These are phyloP conservation scores for Odontarrhena argentea DNA, from an alignment of 345 rosid genomes.

Conservation along the genomic window DNA sequence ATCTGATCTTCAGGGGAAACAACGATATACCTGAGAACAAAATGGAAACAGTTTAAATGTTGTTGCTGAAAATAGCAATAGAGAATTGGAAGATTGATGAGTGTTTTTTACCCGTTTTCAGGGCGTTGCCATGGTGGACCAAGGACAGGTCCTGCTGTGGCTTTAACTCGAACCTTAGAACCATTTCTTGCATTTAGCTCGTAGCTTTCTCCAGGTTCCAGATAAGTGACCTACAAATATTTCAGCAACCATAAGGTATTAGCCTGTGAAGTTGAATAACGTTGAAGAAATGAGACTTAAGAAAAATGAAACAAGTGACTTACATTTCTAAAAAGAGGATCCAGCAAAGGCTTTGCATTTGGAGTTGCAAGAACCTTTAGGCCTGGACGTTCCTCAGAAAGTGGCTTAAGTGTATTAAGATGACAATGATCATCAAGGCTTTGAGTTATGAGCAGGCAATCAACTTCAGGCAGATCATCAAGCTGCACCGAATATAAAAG, in stretches of 20 bases:
- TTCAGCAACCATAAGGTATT: background rate
- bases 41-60: background rate
- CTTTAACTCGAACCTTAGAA: conserved; percentile 60
- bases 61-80: background rate
- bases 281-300: background rate
- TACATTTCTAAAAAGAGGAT: conserved; percentile 75
- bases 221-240: conserved; percentile 62
- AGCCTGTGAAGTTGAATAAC: background rate
- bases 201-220: conserved; percentile 74
- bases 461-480: conserved; percentile 73
- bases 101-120: conserved; percentile 71
- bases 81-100: conserved; percentile 3
- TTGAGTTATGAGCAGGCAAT: conserved; percentile 85
- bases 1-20: conserved; percentile 56
- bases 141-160: conserved; percentile 84
- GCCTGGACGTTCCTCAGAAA: conserved; percentile 60
- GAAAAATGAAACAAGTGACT: conserved; percentile 31
- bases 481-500: conserved; percentile 57
- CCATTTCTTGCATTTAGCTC: conserved; percentile 55
- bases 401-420: conserved; percentile 73
- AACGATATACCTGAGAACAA: conserved; percentile 57
- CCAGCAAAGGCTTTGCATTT: conserved; percentile 83
- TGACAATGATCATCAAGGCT: conserved; percentile 98
- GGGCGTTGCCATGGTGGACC: conserved; percentile 99
- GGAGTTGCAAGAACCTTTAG: conserved; percentile 82